These are phyloP conservation scores for Clonostachys rosea DNA, from an alignment of 2,329 filamentous ascomycete genomes.

Conservation along the genomic window DNA sequence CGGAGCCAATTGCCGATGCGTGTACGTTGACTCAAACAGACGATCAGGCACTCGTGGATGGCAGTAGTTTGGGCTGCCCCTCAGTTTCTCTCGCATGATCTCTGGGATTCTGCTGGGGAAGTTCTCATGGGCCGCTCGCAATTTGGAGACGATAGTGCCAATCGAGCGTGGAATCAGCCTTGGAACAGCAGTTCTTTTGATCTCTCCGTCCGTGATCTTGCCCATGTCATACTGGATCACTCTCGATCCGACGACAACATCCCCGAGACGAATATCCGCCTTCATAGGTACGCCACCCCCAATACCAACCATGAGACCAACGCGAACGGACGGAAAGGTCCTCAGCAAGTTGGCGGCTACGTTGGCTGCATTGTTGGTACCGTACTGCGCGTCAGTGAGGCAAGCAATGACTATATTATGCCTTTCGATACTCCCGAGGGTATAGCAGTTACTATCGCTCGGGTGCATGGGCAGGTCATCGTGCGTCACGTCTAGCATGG, in stretches of 20 bases:
- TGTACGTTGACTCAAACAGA: neutral
- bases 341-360: constrained; percentile 4
- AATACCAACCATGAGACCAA: constrained; percentile 13
- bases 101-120: neutral
- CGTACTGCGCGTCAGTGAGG: constrained; percentile 4
- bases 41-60: neutral
- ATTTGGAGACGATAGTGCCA: constrained; percentile 2
- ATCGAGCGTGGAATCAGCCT: neutral
- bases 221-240: constrained; percentile 12
- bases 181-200: neutral
- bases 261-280: neutral
- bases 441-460: constrained; percentile 7
- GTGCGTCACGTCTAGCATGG: constrained; percentile 16
- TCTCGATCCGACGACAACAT: constrained; percentile 4
- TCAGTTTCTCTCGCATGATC: neutral
- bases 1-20: neutral
- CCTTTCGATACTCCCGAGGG: constrained; percentile 2
- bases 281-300: constrained; percentile 14
- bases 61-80: neutral
- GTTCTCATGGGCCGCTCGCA: neutral
- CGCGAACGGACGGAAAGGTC: constrained; percentile 5
- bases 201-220: constrained; percentile 2
- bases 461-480: neutral
- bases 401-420: constrained; percentile 9
- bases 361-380: constrained; percentile 6